A percentile compares a stretch with the other conserved stretches of the same genome.
Conservation (phyloP, 805 yeast genomes). For the Cyberlindnera xylosilytica region DNA sequence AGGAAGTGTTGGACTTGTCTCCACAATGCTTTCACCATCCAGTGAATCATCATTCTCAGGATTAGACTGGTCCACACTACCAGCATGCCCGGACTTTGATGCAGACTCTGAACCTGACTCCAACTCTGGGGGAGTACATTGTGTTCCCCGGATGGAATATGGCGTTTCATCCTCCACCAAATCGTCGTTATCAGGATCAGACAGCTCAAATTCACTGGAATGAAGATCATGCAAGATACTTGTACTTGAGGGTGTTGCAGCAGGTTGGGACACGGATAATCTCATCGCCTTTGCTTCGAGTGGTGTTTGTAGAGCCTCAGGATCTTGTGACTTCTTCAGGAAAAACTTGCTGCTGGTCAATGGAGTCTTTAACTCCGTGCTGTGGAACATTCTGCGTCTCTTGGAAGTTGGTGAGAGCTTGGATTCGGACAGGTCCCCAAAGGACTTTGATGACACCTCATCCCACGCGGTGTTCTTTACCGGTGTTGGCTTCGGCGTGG, state of each 20-base stretch:
- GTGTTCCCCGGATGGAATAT: not conserved
- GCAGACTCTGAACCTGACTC: too few relatives aligned
- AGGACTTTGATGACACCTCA: not conserved
- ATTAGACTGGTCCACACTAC: too few relatives aligned
- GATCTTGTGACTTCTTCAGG: not conserved
- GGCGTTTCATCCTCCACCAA: constrained; percentile 3
- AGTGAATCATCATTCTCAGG: not conserved
- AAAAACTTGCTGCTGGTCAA: constrained; percentile 19
- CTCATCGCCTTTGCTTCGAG: not conserved
- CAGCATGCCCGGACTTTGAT: too few relatives aligned
- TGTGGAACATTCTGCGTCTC: constrained; percentile 17
- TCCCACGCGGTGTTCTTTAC: not conserved
- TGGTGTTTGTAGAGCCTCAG: not conserved
- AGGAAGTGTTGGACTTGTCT: constrained; percentile 3
- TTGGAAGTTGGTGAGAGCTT: constrained; percentile 24
- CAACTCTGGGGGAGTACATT: not conserved
- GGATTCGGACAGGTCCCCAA: not conserved
- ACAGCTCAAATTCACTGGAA: constrained; percentile 29
- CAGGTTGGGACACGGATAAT: not conserved
- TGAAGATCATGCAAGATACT: constrained; percentile 6
- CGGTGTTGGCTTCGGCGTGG: not conserved
- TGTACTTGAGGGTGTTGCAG: not conserved
- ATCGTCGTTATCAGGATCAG: constrained; percentile 24
- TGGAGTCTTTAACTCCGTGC: constrained; percentile 7
- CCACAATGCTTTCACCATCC: constrained; percentile 6